Evolutionary conservation across 2,329 filamentous ascomycete genomes (phyloP), one percentile per base, ranked within the genome.

Genomic region (Chaetomium sp.): DNA sequence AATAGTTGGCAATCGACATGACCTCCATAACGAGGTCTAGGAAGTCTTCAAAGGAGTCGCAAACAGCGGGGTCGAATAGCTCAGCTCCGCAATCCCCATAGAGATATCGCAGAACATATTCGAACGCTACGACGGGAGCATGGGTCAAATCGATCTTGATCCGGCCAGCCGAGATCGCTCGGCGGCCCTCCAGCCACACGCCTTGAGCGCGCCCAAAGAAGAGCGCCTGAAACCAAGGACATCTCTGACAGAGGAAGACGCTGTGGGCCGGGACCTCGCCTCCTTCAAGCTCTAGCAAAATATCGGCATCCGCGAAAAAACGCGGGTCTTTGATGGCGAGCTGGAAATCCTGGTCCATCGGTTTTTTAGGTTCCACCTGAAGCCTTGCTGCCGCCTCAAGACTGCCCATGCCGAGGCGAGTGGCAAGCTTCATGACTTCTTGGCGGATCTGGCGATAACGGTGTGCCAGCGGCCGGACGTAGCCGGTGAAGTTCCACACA

Each of bases 11-110:
- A 60, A 92, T 89, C 63, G 87, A 87, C 84, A 98, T 89, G 53
- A 98, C 91, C 71, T 97, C 93, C 78, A 98, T 85, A 9, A 97
- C 84, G n/a, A 95, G 81, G 71, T 98, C 93, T 4, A 93, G 87
- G 68, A 97, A 93, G 54, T 93, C 90, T 69, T 97, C 93, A 6
- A 96, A 78, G 66, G 89, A 88, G 19, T 85, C 80, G 42, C 86
- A 84, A 19, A 90, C 84, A 5, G 95, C 84, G 35, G 90, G 82
- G 69, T 97, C 87, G 72, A 99, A 98, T 1, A 98, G 80, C 65
- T 93, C 89, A 25, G 87, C 82, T 0, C 92, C 92, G 38, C 85
- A 83, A 73, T 98, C 95, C 1, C 91, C 87, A 73, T 99, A 99
- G 0, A 99, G 78, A 75, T 93, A 88, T 25, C 85, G 85, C 51